Evolutionary conservation across 306 rosid species (phyloP), one percentile per base, ranked within the genome.

Genomic region (Elaeagnus macrophylla): DNA sequence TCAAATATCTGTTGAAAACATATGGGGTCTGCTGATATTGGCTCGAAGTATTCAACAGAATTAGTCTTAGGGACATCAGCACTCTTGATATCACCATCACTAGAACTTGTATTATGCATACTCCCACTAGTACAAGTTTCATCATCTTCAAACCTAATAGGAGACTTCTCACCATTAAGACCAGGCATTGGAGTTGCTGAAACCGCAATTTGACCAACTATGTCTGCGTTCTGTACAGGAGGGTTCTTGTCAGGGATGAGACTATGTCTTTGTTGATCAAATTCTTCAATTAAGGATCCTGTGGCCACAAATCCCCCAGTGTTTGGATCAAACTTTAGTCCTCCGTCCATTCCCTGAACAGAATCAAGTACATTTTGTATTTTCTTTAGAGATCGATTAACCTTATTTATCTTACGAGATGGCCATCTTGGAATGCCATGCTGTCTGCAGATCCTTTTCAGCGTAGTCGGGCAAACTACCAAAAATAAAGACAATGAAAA

Each of bases 301-400:
- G 70, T 55, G 44, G 76, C 71, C 35, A 76, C 72, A 53, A 83
- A 73, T 2, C 66, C 67, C 51, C 78, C 85, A 41, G 54, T 48
- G 7, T 59, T 56, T 39, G 83, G 81, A 57, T 83, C 81, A 63
- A 76, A 83, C 71, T 83, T 74, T 52, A 83, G 56, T 61, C 81
- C 73, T 6, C 83, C 81, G 54, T 73, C 75, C 52, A 79, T 79
- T 44, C 85, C 89, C 64, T 74, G 70, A 39, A 83, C 85, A 40
- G 83, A 76, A 62, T 76, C 77, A 6, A 83, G 77, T 60, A 79
- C 79, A 12, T 70, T 71, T 59, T 71, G 89, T 56, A 83, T 83
- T 72, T 83, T 74, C 32, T 20, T 20, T 20, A 20, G 32, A 20
- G 32, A 20, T 20, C 32, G 32, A 4, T 20, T 20, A 2, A 20